Evolutionary conservation across 176 grass and related monocot genomes (phyloP), one percentile per base, ranked within the genome.

Genomic region (Carex parvula): DNA sequence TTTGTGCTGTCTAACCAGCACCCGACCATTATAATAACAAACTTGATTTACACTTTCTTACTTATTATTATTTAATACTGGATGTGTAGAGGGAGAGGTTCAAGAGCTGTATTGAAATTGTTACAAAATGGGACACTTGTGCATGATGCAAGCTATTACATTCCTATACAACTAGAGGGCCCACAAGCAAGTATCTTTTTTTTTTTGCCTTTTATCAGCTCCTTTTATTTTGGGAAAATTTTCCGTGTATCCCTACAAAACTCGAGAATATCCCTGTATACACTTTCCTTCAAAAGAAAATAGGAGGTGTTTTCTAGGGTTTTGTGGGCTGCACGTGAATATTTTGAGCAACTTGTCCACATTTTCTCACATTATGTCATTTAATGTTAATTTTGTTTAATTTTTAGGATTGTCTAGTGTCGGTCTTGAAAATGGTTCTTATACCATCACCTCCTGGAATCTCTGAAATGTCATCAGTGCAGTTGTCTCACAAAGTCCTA

Each of bases 81-180:
- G 48, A 80, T 55, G 8, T 89, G 69, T 81, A 97, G 89, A 46
- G 89, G 92, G 81, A 91, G 86, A 92, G 92, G 92, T 44, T 91
- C 95, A 80, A 91, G 90, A 78, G 83, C 88, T 85, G 78, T 90
- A 57, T 88, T 98, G 73, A 90, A 86, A 67, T 48, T 60, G 86
- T 85, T 90, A 54, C 91, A 91, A 82, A 85, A 71, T 80, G 91
- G 89, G 55, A 84, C 89, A 0, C 59, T 90, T 70, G 44, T 94
- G 58, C 92, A 93, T 80, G 95, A 98, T 87, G 81, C 91, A 74
- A 91, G 89, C 75, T 98, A 94, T 59, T 89, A 84, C 54, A 64
- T 91, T 80, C 92, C 91, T 9, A 42, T 98, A 76, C 84, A 91
- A 81, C 62, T 98, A 62, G 88, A 93, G 62, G 92, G 92, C 60